Evolutionary conservation across 768 basidiomycete genomes (phyloP), one percentile per base, ranked within the genome.

Genomic region (Kwoniella sp.): DNA sequence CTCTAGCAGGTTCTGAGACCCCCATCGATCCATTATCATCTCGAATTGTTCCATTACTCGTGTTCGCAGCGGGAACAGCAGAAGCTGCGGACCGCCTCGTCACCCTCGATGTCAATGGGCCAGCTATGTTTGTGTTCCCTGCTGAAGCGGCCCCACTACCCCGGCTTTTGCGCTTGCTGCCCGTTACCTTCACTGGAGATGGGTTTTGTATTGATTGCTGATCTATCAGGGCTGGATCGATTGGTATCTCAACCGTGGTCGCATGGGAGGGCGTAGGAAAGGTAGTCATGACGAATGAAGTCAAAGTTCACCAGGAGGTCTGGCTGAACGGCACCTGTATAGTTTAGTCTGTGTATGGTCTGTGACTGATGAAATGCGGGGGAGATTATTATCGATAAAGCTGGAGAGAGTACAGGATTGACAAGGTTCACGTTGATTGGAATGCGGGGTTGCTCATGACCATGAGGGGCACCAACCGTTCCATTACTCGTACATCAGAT

Each of bases 1-100:
- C 73, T 49, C 73, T 52, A 4, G 64, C n/a, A 4, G 73, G 73
- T 47, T 74, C 70, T 13, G 19, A 44, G 4, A 44, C 8, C 17
- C 60, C 48, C 60, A 10, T 62, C 33, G 29, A 24, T 22, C 44
- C 47, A 21, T 29, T n/a, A 15, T 29, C 13, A 25, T 40, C 44
- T 19, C 17, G 40, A 44, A n/a, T n/a, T 9, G 17, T 4, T 19
- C 40, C 36, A 36, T 9, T 57, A 36, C 24, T 51, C 24, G 46
- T 24, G 15, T 15, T 15, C 12, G n/a, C 40, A 8, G 22, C 24
- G 10, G 49, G 7, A 29, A 21, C 63, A 10, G 40, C 27, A 0
- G 47, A 44, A 30, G 24, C 52, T 29, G 37, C 22, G 2, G 60
- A 60, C 15, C 66, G 26, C 37, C 66, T 30, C 25, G 65, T 67